A percentile compares a stretch with the other conserved stretches of the same genome.
Evolutionary conservation across 2,329 filamentous ascomycete species (phyloP).

Genomic region (Colletotrichum musae): DNA sequence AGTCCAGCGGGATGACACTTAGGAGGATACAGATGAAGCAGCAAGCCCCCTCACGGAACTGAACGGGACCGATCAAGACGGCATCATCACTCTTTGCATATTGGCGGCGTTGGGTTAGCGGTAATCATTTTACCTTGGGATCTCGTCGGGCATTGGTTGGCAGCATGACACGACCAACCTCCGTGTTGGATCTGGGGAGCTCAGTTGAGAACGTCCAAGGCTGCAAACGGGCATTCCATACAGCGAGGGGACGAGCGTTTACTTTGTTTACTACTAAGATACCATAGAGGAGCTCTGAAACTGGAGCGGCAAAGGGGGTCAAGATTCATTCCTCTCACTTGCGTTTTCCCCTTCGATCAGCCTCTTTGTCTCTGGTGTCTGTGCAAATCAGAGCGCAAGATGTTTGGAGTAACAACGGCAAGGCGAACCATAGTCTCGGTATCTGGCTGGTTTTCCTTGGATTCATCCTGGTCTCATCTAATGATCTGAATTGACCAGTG

Average conservation of each 20-base stretch:
- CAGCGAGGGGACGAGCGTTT: slow-evolving; percentile 32
- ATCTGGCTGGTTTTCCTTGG: too few relatives aligned
- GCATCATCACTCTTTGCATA: slow-evolving; percentile 26
- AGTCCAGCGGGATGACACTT: slow-evolving; percentile 31
- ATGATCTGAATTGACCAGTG: too few relatives aligned
- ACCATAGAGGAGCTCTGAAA: slow-evolving; percentile 35
- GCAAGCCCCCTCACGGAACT: slow-evolving; percentile 31
- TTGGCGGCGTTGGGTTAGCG: slow-evolving; percentile 34
- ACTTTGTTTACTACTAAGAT: slow-evolving; percentile 30
- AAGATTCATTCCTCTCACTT: background rate
- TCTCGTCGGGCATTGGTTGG: slow-evolving; percentile 28
- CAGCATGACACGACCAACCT: slow-evolving; percentile 9
- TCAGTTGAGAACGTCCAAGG: background rate
- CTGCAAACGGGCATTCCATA: slow-evolving; percentile 18
- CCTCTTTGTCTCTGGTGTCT: background rate
- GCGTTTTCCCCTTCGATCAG: background rate
- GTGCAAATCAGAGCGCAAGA: background rate
- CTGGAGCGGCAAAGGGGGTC: background rate
- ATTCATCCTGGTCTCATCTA: too few relatives aligned
- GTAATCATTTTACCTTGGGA: slow-evolving; percentile 21
- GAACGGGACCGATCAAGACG: background rate
- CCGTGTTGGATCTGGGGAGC: slow-evolving; percentile 3
- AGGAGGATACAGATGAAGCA: slow-evolving; percentile 43
- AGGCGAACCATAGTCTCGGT: too few relatives aligned
- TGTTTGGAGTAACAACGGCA: too few relatives aligned